Evolutionary conservation across 768 basidiomycete genomes (phyloP).

Genomic region (Phaffia australis): DNA sequence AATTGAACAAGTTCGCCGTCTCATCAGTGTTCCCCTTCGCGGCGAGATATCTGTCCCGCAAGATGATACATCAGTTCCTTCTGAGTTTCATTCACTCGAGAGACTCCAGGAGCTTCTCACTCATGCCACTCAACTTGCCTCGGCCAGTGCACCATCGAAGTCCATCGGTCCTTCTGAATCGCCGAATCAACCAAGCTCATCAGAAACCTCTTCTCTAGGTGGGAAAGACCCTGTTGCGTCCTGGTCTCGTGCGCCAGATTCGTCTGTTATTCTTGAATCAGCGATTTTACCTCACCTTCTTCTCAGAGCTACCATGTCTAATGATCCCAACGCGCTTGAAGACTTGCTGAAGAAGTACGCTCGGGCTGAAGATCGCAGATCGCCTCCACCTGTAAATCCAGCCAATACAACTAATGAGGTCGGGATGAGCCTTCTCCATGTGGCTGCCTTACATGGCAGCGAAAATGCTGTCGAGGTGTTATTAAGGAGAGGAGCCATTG

Average conservation of each 20-base stretch:
- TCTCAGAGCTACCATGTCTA: neutral
- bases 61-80: conserved; percentile 39
- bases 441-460: conserved; percentile 62
- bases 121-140: conserved; percentile 49
- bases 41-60: conserved; percentile 60
- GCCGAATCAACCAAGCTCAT: neutral
- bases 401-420: conserved; percentile 14
- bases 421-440: conserved; percentile 55
- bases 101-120: conserved; percentile 56
- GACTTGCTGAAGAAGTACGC: conserved; percentile 3
- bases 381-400: conserved; percentile 5
- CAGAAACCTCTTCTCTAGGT: neutral
- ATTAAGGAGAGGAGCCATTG: conserved; percentile 63
- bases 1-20: conserved; percentile 54
- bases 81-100: conserved; percentile 44
- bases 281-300: conserved; percentile 19
- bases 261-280: conserved; percentile 15
- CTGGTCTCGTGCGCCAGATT: conserved; percentile 5
- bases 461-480: conserved; percentile 43
- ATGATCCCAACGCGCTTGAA: neutral
- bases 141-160: neutral
- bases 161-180: neutral
- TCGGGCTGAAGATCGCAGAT: neutral
- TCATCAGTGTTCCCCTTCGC: conserved; percentile 67
- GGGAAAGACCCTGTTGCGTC: conserved; percentile 6